Base-by-base conservation (phyloP, 768 basidiomycete species). In the Lactarius hatsudake region DNA sequence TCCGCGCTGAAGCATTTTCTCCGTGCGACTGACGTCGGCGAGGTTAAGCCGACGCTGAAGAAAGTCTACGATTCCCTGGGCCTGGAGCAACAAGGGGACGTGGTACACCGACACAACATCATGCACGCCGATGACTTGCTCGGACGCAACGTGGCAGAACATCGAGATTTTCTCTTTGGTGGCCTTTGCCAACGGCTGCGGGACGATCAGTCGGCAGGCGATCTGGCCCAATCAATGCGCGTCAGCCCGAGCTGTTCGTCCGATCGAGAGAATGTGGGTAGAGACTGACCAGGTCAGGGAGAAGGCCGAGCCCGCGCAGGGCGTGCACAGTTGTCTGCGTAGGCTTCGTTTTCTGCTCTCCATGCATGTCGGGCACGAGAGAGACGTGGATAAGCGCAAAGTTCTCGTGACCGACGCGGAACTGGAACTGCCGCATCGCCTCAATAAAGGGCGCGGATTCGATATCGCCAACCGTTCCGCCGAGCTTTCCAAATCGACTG, bases 401-500 rank as follows among this genome's bases (percentile, higher is more conserved):
- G 79, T 98, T 98, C 66, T 94, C 93, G 75, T 91, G 86, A 20
- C 96, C 96, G 26, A 98, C 96, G 64, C 96, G 89, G 82, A 98
- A 98, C 75, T 99, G 96, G 83, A 99, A 99, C 77, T 99, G 96
- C n/a, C 96, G 88, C 91, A 99, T 95, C 0, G 96, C 96, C 77
- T 99, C 96, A 56, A 99, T 83, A 77, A 99, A 99, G 2, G 96
- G 96, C 3, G 96, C 96, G 7, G 94, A 97, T 74, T 99, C 96
- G 75, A 99, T 99, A 74, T 99, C 96, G 55, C 96, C 96, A 18
- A 99, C 96, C 0, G 96, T 99, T 26, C 96, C 96, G 64, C 96
- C 96, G 68, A 99, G 90, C 94, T 96, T 43, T 5, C 32, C 38
- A 54, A 34, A 8, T 3, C 20, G 4, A n/a, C 10, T 63, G 18